Percentiles rank a stretch among this genome's conserved stretches.
phyloP scores from a whole-genome alignment of 768 basidiomycete genomes.

The Tylopilus plumbeoviolaceoides region DNA sequence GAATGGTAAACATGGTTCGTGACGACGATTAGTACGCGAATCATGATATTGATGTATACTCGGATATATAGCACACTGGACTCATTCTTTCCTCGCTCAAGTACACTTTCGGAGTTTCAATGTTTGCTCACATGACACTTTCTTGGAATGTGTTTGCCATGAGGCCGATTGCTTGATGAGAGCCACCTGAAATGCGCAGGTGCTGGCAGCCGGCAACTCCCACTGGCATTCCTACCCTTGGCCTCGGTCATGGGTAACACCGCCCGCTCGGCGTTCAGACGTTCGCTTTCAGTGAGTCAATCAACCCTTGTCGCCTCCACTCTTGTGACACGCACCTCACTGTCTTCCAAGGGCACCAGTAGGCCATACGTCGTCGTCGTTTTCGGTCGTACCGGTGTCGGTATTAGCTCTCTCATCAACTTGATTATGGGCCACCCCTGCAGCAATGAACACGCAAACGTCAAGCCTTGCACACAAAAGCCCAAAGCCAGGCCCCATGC shows the following conservation, averaged over 20 bases:
- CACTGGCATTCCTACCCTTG: no score
- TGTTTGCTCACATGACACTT: no score
- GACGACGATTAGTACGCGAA: no score
- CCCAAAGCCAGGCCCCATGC: not conserved
- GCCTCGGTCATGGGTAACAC: not conserved
- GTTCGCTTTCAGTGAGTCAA: conserved; percentile 1
- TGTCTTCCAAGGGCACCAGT: not conserved
- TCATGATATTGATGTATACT: no score
- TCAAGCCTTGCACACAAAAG: not conserved
- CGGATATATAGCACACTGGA: no score
- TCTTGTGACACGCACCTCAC: not conserved
- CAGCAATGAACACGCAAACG: conserved; percentile 15
- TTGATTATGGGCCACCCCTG: conserved; percentile 20
- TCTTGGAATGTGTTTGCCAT: no score
- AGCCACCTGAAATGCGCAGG: no score
- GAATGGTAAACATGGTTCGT: no score
- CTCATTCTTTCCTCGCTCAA: no score
- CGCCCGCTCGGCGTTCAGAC: not conserved
- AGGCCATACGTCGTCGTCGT: conserved; percentile 23
- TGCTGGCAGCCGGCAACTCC: no score
- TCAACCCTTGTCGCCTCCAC: not conserved
- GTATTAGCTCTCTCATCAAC: conserved; percentile 28
- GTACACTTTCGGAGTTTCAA: no score
- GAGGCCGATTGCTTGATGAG: no score
- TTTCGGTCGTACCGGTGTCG: conserved; percentile 28